A percentile compares a stretch with the other conserved stretches of the same genome.
These are phyloP conservation scores for Fusarium sp. DNA, from an alignment of 2,329 filamentous ascomycete genomes.

Conservation along the genomic window DNA sequence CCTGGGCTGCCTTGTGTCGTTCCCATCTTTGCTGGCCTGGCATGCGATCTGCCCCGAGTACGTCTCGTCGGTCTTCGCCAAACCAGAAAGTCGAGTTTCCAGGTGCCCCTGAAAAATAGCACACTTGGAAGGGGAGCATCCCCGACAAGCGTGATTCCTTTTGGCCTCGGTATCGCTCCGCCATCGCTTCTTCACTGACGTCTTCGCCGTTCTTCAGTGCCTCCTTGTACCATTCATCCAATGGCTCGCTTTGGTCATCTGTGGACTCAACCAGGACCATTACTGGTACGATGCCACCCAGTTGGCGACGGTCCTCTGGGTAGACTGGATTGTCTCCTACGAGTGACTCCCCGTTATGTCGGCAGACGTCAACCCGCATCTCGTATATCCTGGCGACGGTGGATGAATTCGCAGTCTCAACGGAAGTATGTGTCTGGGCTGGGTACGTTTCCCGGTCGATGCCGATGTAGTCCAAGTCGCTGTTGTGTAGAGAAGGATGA, in stretches of 20 bases:
- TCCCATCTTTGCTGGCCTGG: constrained; percentile 48
- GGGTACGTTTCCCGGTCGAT: constrained; percentile 43
- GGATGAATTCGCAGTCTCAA: constrained; percentile 37
- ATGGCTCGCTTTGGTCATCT: constrained; percentile 21
- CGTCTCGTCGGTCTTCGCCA: constrained; percentile 48
- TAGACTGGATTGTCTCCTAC: constrained; percentile 46
- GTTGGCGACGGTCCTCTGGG: constrained; percentile 41
- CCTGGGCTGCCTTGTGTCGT: constrained; percentile 30
- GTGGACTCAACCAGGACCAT: constrained; percentile 33
- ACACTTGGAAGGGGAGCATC: constrained; percentile 49
- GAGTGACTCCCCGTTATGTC: constrained; percentile 46
- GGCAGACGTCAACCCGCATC: constrained; percentile 48
- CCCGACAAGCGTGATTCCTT: constrained; percentile 44
- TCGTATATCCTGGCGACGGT: constrained; percentile 39
- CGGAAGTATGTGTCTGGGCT: constrained; percentile 35
- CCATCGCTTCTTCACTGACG: constrained; percentile 39
- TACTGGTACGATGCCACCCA: constrained; percentile 48
- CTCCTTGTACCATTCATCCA: constrained; percentile 17
- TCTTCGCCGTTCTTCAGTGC: constrained; percentile 29
- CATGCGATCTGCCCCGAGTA: constrained; percentile 49
- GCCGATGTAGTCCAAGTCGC: constrained; percentile 40
- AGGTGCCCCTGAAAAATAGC: constrained; percentile 43
- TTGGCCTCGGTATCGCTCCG: constrained; percentile 23
- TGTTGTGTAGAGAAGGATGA: constrained; percentile 39
- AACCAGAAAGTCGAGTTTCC: constrained; percentile 43